Evolutionary conservation across 139 green algal species (phyloP), one percentile per base, ranked within the genome.

Genomic region (Auxenochlorella pyrenoidosa): DNA sequence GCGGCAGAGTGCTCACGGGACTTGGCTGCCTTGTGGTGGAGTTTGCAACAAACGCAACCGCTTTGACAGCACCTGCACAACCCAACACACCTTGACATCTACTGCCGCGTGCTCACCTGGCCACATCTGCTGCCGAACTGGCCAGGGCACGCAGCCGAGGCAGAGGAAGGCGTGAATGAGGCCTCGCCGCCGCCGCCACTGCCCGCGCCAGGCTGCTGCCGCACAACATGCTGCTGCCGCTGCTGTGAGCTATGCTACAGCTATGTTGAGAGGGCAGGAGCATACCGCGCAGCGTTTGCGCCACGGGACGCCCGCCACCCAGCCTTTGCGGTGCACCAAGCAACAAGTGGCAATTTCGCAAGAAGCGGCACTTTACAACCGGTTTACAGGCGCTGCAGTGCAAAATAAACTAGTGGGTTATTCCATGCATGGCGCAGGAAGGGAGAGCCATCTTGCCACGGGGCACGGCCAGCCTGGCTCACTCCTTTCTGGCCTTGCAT

Each of bases 161-260:
- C 44, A 75, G 40, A 30, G 21, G 63, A 28, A 60, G 63, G 80
- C 80, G 79, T 47, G 51, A 0, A 4, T 24, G 54, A 63, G 80
- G 80, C 41, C 80, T 63, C 15, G 80, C 80, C 60, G n/a, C 60
- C 80, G 80, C 80, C 15, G 80, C 80, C 59, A 72, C 22, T 36
- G 40, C 40, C 28, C 80, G 60, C 40, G 60, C 80, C 63, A 85
- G 63, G 80, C 75, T 81, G 75, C 60, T n/a, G 41, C 80, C 43
- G 63, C 63, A 32, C 44, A 71, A 41, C 80, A 85, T 85, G 63
- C 60, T 60, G 80, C 77, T 83, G 77, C 77, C 34, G n/a, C 79
- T 54, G 40, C 63, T 54, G 13, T 51, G 54, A 30, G 19, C 51
- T 71, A 58, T 34, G 5, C 40, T 30, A 41, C 32, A 13, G 58